Evolutionary conservation across 1,284 basidiomycete species (phyloP), one percentile per base, ranked within the genome.

Genomic region (Coriolopsis trogii): DNA sequence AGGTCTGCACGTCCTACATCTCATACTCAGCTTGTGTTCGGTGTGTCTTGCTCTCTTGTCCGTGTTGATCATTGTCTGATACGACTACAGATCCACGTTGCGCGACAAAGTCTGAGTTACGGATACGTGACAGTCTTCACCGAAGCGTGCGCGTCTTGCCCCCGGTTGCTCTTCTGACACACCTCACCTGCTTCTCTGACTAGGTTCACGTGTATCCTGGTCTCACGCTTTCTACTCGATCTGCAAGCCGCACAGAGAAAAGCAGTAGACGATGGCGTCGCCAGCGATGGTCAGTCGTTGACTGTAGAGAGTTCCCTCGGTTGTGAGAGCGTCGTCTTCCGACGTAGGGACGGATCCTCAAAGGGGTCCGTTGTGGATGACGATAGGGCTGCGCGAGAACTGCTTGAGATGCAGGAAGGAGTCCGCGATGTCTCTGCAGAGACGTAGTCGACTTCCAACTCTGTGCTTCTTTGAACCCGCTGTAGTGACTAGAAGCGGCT

Each of bases 111-210:
- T 7, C 13, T 43, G 29, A 43, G 41, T 23, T 43, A 43, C 21
- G 31, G 41, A 12, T 43, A 43, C 13, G 41, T 43, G 41, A 33
- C 30, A 12, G 21, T 43, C 6, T 43, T 43, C 21, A 43, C 21
- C 12, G 41, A 43, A 29, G 29, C 21, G 41, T 43, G 20, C 9
- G 40, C 26, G 10, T 7, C 5, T 3, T 10, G 18, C 40, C 9
- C 23, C 4, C n/a, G 12, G 2, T 26, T n/a, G 13, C 21, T 18
- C 34, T 1, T 25, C n/a, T 2, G 6, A 12, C 10, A 4, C 7
- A 24, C 23, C 21, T 29, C 26, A 41, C 10, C 4, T 29, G 15
- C 0, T 18, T 6, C 18, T 6, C 18, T 21, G 15, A n/a, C 9
- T n/a, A 43, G 21, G 5, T 20, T 34, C 30, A 43, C 40, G 3